Evolutionary conservation across 2,329 filamentous ascomycete species (phyloP), one percentile per base, ranked within the genome.

Genomic region (Aspergillus flavus): DNA sequence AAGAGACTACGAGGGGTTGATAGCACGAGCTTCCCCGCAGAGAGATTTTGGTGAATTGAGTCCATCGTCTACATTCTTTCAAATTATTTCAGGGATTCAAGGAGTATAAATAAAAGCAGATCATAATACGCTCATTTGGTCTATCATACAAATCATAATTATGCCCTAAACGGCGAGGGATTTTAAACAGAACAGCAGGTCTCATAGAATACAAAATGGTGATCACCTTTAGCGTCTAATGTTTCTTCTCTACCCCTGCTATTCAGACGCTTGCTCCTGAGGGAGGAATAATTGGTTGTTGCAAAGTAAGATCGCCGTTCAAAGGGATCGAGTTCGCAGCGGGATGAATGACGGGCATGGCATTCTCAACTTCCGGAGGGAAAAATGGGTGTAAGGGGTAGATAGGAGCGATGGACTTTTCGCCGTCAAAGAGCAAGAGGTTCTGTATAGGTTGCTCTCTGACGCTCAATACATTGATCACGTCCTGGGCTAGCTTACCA

Each of bases 381-480:
- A 85, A 85, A 66, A 85, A 83, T 0, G 93, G 92, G 74, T 96
- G 92, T 48, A 98, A 82, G 2, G 93, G 86, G 75, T 95, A 97
- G 68, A 95, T 89, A 2, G 88, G 88, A 0, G 91, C 92, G 68
- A 91, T 87, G 78, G 92, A 91, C 53, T 85, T 86, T 69, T 92
- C 91, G 16, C 94, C 94, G 76, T 98, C 93, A 72, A 98, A 97
- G 23, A 98, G 83, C 57, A 97, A 86, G 76, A 97, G 88, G 77
- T 99, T 99, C 80, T 99, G 95, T 48, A 99, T 91, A 0, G 95
- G 95, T 78, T 97, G 95, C 80, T 98, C 93, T 46, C 91, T 89
- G 75, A 91, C 89, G 56, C 94, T 93, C 6, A 98, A 86, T 36
- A 97, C 94, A 72, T 98, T 98, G 80, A 99, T 98, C 58, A 97